Base-by-base conservation (phyloP, 108 stramenopile species). In the Tribonema minus region DNA sequence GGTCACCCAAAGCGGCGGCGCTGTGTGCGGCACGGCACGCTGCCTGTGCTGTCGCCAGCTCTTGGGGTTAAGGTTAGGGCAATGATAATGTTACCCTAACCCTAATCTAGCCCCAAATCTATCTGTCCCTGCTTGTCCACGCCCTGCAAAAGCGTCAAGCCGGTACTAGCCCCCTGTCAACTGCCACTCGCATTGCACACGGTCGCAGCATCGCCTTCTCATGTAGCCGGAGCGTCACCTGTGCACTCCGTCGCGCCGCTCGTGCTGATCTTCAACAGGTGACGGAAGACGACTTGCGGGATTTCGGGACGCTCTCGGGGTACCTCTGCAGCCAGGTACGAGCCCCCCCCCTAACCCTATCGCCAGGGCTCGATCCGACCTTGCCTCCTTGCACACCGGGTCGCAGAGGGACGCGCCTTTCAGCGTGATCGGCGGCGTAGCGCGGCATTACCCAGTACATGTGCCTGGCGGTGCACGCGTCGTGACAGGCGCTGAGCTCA, bases 311-410 rank as follows among this genome's bases (percentile, higher is more conserved):
- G 3, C 75, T 95, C 7, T 89, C 88, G 30, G 96, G 96, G 6
- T 95, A 93, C 68, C 83, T 97, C 31, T 95, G 95, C 80, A 91
- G 91, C 84, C 90, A 91, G 70, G n/a, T n/a, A n/a, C n/a, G n/a
- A n/a, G n/a, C n/a, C n/a, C n/a, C n/a, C n/a, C n/a, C n/a, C n/a
- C n/a, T n/a, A n/a, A n/a, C n/a, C n/a, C n/a, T n/a, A n/a, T n/a
- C n/a, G n/a, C n/a, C n/a, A n/a, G n/a, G n/a, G n/a, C n/a, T n/a
- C n/a, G n/a, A n/a, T n/a, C n/a, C n/a, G n/a, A n/a, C n/a, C n/a
- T n/a, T n/a, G n/a, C n/a, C n/a, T n/a, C n/a, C n/a, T n/a, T n/a
- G n/a, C n/a, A n/a, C n/a, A n/a, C n/a, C n/a, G n/a, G n/a, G n/a
- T n/a, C n/a, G n/a, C n/a, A n/a, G n/a, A n/a, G n/a, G n/a, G n/a